Evolutionary conservation across 2,329 filamentous ascomycete genomes (phyloP).

Genomic region (Passalora sequoiae): DNA sequence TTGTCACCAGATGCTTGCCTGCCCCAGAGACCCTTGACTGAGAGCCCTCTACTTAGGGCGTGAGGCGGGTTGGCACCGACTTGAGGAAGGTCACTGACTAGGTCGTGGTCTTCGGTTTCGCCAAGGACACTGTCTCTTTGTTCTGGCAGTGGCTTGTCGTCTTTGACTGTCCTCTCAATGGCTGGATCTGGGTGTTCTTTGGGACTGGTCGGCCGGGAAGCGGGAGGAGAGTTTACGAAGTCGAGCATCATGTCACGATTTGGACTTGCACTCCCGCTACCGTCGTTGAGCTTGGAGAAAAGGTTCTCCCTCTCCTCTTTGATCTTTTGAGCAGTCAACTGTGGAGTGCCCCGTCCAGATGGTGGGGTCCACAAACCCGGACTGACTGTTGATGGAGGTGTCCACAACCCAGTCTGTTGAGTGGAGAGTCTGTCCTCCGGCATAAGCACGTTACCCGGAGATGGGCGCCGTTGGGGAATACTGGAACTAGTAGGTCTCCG

Average conservation of each 20-base stretch:
- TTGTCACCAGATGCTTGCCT: slow-evolving; percentile 25
- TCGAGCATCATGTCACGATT: slow-evolving; percentile 33
- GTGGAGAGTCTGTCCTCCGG: slow-evolving; percentile 34
- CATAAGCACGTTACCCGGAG: slow-evolving; percentile 26
- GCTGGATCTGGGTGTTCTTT: background rate
- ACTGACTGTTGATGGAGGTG: background rate
- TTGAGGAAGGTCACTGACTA: slow-evolving; percentile 15
- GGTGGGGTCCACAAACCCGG: slow-evolving; percentile 39
- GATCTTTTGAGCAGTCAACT: slow-evolving; percentile 15
- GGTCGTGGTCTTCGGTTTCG: slow-evolving; percentile 16
- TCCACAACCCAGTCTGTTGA: slow-evolving; percentile 17
- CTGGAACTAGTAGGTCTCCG: slow-evolving; percentile 15
- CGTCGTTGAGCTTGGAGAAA: slow-evolving; percentile 14
- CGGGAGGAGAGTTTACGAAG: slow-evolving; percentile 31
- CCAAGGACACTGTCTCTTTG: slow-evolving; percentile 16
- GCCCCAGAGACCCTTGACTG: slow-evolving; percentile 42
- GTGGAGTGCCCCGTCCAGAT: slow-evolving; percentile 21
- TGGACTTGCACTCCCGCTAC: slow-evolving; percentile 8
- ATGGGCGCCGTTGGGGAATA: slow-evolving; percentile 20
- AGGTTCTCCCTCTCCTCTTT: slow-evolving; percentile 20
- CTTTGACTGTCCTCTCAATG: slow-evolving; percentile 2
- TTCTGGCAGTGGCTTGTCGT: slow-evolving; percentile 4
- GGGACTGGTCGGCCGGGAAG: slow-evolving; percentile 13
- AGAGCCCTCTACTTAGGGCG: slow-evolving; percentile 24
- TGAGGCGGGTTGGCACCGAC: slow-evolving; percentile 18